Evolutionary conservation across 257 asterid genomes (phyloP).

Genomic region (Henckelia pumila): DNA sequence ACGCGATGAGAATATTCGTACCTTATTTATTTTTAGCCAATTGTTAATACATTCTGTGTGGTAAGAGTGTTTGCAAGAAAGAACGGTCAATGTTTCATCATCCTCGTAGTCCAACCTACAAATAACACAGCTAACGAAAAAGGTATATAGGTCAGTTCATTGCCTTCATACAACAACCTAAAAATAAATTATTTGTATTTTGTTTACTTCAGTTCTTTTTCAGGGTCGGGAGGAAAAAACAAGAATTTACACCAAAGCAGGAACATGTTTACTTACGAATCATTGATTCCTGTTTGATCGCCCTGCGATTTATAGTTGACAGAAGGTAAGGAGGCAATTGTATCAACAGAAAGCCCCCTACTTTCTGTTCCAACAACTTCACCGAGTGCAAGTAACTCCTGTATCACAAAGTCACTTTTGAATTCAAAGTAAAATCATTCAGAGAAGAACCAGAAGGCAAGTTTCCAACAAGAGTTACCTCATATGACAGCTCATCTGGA

Average conservation of each 20-base stretch:
- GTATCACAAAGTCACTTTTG: slow-evolving; percentile 27
- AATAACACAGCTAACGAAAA: slow-evolving; percentile 74
- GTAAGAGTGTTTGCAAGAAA: slow-evolving; percentile 79
- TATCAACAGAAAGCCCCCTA: slow-evolving; percentile 87
- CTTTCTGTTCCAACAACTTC: slow-evolving; percentile 96
- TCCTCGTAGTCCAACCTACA: slow-evolving; percentile 94
- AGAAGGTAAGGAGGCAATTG: slow-evolving; percentile 80
- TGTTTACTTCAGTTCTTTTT: not conserved
- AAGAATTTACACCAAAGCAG: slow-evolving; percentile 22
- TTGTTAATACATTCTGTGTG: slow-evolving; percentile 81
- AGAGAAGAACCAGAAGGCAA: slow-evolving; percentile 13
- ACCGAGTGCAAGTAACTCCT: slow-evolving; percentile 93
- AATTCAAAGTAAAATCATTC: not conserved
- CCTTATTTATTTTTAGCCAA: slow-evolving; percentile 92
- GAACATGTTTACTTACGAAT: slow-evolving; percentile 61
- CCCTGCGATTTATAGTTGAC: slow-evolving; percentile 57
- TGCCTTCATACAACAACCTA: not conserved
- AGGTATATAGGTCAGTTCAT: slow-evolving; percentile 7
- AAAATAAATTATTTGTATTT: no score
- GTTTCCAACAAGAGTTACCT: slow-evolving; percentile 43
- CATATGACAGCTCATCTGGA: slow-evolving; percentile 92
- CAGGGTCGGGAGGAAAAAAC: not conserved
- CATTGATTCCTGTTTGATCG: slow-evolving; percentile 55
- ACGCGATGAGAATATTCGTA: slow-evolving; percentile 10
- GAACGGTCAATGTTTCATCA: slow-evolving; percentile 70